These are phyloP conservation scores for Clarireedia hainanense DNA, from an alignment of 2,329 filamentous ascomycete species.

Conservation along the genomic window DNA sequence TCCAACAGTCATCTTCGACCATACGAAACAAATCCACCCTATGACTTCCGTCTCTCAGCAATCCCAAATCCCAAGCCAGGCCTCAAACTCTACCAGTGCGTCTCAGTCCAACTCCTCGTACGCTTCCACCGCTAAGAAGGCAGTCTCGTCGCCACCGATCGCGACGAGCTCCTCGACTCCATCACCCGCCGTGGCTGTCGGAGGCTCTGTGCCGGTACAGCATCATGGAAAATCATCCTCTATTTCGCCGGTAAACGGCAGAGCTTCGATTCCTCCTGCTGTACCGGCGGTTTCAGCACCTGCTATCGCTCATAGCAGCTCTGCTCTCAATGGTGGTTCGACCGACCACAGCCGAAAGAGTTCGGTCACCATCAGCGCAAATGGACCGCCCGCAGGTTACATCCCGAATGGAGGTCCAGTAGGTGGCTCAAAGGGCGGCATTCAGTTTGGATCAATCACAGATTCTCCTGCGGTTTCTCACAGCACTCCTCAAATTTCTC, in stretches of 20 bases:
- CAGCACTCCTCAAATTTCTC: slow-evolving; percentile 53
- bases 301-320: slow-evolving; percentile 54
- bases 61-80: slow-evolving; percentile 34
- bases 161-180: slow-evolving; percentile 50
- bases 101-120: slow-evolving; percentile 51
- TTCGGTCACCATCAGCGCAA: slow-evolving; percentile 85
- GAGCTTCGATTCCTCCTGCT: slow-evolving; percentile 61
- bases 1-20: slow-evolving; percentile 13
- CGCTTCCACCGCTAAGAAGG: slow-evolving; percentile 62
- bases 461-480: slow-evolving; percentile 60
- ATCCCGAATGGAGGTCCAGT: slow-evolving; percentile 69
- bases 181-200: slow-evolving; percentile 46
- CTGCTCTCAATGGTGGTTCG: slow-evolving; percentile 60
- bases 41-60: slow-evolving; percentile 31
- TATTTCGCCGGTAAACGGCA: slow-evolving; percentile 79
- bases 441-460: slow-evolving; percentile 74
- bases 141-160: slow-evolving; percentile 51
- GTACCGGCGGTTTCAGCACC: slow-evolving; percentile 52
- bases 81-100: slow-evolving; percentile 48
- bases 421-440: slow-evolving; percentile 51
- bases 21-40: slow-evolving; percentile 20
- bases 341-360: slow-evolving; percentile 75
- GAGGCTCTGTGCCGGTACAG: slow-evolving; percentile 43
- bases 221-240: slow-evolving; percentile 58
- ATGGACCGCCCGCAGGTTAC: slow-evolving; percentile 67